A percentile compares a stretch with the other conserved stretches of the same genome.
These are phyloP conservation scores for Aspergillus clavatus DNA, from an alignment of 2,329 filamentous ascomycete genomes.

Conservation along the genomic window DNA sequence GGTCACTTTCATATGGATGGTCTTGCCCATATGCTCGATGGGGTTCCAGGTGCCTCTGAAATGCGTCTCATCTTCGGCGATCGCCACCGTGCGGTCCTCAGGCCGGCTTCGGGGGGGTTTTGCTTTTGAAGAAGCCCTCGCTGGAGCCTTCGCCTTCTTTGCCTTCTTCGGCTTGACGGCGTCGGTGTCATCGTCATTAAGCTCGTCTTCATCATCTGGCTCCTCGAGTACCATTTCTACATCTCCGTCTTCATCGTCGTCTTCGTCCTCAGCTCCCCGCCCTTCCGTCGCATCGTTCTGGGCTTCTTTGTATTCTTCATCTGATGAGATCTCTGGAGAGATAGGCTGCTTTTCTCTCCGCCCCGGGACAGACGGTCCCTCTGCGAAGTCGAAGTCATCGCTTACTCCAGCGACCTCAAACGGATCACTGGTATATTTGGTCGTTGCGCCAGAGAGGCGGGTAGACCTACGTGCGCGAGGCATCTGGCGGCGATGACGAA, in stretches of 20 bases:
- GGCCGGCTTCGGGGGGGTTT: constrained; percentile 12
- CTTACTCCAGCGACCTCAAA: constrained; percentile 32
- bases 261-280: constrained; percentile 7
- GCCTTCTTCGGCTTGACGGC: constrained; percentile 7
- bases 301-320: constrained; percentile 32
- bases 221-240: not conserved
- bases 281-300: constrained; percentile 21
- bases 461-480: constrained; percentile 30
- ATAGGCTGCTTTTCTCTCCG: constrained; percentile 14
- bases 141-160: constrained; percentile 6
- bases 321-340: constrained; percentile 23
- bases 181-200: constrained; percentile 3
- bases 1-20: constrained; percentile 44
- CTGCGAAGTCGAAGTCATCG: constrained; percentile 20
- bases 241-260: constrained; percentile 14
- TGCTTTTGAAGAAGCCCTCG: not conserved
- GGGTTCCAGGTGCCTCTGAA: constrained; percentile 36
- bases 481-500: constrained; percentile 13
- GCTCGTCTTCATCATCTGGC: constrained; percentile 4
- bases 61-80: constrained; percentile 26
- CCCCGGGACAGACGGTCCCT: constrained; percentile 1
- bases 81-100: constrained; percentile 16
- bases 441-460: constrained; percentile 27
- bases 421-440: constrained; percentile 34
- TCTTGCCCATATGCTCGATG: constrained; percentile 37